Evolutionary conservation across 2,329 filamentous ascomycete genomes (phyloP).

Genomic region (Ilyonectria destructans): DNA sequence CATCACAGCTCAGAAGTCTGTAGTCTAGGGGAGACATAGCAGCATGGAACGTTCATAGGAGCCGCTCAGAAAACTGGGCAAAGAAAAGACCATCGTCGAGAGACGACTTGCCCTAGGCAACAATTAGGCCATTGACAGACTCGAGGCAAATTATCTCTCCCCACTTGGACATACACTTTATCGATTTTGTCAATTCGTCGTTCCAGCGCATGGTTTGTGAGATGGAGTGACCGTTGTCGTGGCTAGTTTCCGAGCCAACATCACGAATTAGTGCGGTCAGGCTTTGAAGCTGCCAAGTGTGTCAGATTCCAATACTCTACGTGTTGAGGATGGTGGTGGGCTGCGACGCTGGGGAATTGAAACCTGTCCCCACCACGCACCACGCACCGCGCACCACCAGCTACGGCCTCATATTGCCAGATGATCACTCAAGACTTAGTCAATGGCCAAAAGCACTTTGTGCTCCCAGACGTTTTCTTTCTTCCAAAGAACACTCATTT

Average conservation of each 20-base stretch:
- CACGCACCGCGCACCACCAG: neutral
- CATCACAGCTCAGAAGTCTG: neutral
- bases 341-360: neutral
- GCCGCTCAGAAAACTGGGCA: neutral
- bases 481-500: conserved; percentile 2
- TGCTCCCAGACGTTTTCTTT: neutral
- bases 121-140: neutral
- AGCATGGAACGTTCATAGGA: no score
- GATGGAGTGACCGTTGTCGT: neutral
- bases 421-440: neutral
- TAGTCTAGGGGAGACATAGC: neutral
- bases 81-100: neutral
- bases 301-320: neutral
- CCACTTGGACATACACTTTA: no score
- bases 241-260: neutral
- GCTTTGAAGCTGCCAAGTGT: neutral
- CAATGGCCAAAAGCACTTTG: neutral
- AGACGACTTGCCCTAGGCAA: neutral
- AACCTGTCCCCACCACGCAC: conserved; percentile 2
- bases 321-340: neutral
- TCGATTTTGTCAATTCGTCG: neutral
- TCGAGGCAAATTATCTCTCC: neutral
- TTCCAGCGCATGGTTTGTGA: neutral
- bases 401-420: conserved; percentile 8
- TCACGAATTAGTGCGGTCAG: no score